Base-by-base conservation (phyloP, 73 alveolate species). In the Breviolum minutum region DNA sequence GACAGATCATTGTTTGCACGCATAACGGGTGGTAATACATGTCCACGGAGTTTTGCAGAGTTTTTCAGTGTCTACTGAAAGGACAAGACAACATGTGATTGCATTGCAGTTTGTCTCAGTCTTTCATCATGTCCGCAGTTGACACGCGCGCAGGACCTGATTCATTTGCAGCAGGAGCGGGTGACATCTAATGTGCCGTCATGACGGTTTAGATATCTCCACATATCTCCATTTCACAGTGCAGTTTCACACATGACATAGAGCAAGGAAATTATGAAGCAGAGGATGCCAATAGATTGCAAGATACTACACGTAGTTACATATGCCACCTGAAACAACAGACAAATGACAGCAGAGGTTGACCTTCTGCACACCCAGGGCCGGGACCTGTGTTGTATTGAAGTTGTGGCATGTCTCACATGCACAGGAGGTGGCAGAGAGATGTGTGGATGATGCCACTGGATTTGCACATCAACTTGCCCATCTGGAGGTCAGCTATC, bases 151-250 rank as follows among this genome's bases (percentile, higher is more conserved):
- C 89, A 80, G 89, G 89, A 80, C 29, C 89, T 80, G 62, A 62
- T 80, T 10, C 89, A 80, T 16, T 27, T 80, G 89, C 89, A 80
- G 89, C 89, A 80, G 89, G 89, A 62, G 68, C n/a, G 89, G 66
- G 7, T 24, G 26, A 22, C 29, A 20, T 8, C 81, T 2, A 24
- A 69, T n/a, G 63, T 11, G 48, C 11, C 14, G 86, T 54, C 12
- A 19, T 27, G 86, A 29, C 11, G 27, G 27, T 16, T 24, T 40
- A 3, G 54, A 40, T 3, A 40, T 40, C 54, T 40, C 54, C 54
- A 40, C 3, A 40, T 40, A 40, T 40, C 54, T 40, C 54, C 54
- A 2, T 40, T 40, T 69, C 80, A 69, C 80, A 2, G 27, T 69
- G 48, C 48, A 74, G 84, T 9, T 11, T 74, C 32, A 29, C 6